Percentiles rank a stretch among this genome's conserved stretches.
phyloP scores from a whole-genome alignment of 257 asterid genomes.

The Marsdenia floribunda region DNA sequence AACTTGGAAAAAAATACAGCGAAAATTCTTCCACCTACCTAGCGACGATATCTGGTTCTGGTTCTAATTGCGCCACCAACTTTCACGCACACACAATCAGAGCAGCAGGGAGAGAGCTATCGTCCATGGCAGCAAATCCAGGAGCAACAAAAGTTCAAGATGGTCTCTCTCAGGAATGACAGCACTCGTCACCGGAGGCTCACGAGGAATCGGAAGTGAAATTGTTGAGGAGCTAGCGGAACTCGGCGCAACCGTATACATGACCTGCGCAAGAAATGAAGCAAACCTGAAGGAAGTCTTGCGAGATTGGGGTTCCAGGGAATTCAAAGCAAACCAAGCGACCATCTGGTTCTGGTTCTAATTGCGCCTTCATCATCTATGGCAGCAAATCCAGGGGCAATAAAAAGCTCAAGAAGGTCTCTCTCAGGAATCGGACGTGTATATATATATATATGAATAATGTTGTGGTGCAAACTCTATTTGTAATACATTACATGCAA shows the following conservation, averaged over 20 bases:
- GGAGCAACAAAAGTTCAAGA: conserved; percentile 1
- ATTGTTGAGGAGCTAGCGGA: conserved; percentile 6
- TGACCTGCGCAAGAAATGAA: conserved; percentile 10
- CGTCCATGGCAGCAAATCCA: not conserved
- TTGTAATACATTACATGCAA: too few relatives aligned
- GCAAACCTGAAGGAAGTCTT: not conserved
- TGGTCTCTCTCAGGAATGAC: conserved; percentile 9
- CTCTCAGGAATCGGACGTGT: conserved; percentile 9
- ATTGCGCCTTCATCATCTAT: not conserved
- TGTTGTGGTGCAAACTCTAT: too few relatives aligned
- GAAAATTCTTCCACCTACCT: too few relatives aligned
- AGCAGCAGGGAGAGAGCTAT: too few relatives aligned
- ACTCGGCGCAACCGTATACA: conserved; percentile 1
- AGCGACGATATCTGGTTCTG: too few relatives aligned
- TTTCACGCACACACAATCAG: too few relatives aligned
- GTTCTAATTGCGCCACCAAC: too few relatives aligned
- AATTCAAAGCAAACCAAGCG: not conserved
- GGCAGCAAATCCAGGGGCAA: not conserved
- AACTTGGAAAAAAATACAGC: too few relatives aligned
- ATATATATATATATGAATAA: too few relatives aligned
- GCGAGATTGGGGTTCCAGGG: not conserved
- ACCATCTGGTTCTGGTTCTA: too few relatives aligned
- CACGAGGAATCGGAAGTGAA: conserved; percentile 10
- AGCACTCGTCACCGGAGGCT: conserved; percentile 13
- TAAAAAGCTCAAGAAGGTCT: conserved; percentile 11